These are phyloP conservation scores for Crassisporium funariophilum DNA, from an alignment of 768 basidiomycete species.

Conservation along the genomic window DNA sequence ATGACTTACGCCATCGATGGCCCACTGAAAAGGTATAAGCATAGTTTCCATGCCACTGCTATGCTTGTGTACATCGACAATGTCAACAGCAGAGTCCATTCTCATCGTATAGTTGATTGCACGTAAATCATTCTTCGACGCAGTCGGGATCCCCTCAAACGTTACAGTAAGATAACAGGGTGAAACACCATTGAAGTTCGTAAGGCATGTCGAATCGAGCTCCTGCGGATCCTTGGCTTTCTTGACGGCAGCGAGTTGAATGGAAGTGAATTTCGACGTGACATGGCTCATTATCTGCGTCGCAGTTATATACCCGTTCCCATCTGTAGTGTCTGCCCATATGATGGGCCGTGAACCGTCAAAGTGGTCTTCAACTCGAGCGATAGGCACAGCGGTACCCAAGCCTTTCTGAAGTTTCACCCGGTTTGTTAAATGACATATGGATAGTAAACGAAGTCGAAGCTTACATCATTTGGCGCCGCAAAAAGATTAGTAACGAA, in stretches of 20 bases:
- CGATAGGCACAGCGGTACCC: constrained; percentile 56
- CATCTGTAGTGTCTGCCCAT: constrained; percentile 72
- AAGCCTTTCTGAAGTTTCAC: constrained; percentile 53
- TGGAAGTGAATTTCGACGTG: constrained; percentile 49
- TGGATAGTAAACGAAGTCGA: constrained; percentile 17
- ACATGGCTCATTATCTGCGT: constrained; percentile 61
- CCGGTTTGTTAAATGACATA: neutral
- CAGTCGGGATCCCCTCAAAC: constrained; percentile 62
- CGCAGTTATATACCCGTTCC: constrained; percentile 55
- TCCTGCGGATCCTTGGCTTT: constrained; percentile 48
- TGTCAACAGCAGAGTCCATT: constrained; percentile 63
- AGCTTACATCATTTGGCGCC: constrained; percentile 49
- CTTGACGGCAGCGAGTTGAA: constrained; percentile 51
- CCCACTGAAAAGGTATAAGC: constrained; percentile 76
- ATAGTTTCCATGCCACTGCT: constrained; percentile 68
- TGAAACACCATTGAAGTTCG: constrained; percentile 73
- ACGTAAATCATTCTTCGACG: constrained; percentile 27
- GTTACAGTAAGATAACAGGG: constrained; percentile 69
- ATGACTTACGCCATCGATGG: constrained; percentile 62
- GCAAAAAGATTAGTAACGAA: constrained; percentile 51
- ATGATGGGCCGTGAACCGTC: constrained; percentile 54
- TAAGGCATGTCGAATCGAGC: constrained; percentile 61
- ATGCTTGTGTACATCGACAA: constrained; percentile 67
- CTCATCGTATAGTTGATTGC: constrained; percentile 70
- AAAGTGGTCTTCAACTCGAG: constrained; percentile 48